Evolutionary conservation across 2,329 filamentous ascomycete species (phyloP).

Genomic region (Scolecobasidium constrictum): DNA sequence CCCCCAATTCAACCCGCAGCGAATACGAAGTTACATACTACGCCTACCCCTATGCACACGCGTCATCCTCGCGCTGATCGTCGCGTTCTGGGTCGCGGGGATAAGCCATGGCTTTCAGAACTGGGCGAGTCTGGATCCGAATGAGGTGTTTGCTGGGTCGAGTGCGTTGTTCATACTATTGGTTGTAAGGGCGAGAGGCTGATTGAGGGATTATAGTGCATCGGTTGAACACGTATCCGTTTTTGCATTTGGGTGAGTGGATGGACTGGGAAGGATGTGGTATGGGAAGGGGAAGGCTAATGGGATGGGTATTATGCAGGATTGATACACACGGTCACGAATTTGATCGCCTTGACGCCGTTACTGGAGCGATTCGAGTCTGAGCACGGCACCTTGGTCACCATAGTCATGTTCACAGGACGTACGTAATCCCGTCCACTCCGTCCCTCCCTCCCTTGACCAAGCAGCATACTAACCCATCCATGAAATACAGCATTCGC

Average conservation of each 20-base stretch:
- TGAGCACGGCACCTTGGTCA: constrained; percentile 82
- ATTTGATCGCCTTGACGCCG: constrained; percentile 71
- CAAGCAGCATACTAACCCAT: neutral
- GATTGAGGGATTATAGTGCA: constrained; percentile 51
- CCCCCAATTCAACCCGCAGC: constrained; percentile 56
- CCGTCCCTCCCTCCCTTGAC: neutral
- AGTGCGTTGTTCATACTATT: neutral
- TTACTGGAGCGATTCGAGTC: constrained; percentile 87
- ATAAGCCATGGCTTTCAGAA: constrained; percentile 53
- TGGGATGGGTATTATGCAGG: neutral
- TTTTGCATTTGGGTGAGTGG: constrained; percentile 59
- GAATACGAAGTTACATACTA: constrained; percentile 70
- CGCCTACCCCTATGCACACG: constrained; percentile 85
- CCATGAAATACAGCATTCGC: constrained; percentile 25
- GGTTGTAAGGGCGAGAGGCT: neutral
- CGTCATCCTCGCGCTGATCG: constrained; percentile 53
- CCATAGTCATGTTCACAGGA: constrained; percentile 79
- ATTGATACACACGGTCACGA: constrained; percentile 70
- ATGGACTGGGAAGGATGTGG: neutral
- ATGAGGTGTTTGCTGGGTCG: constrained; percentile 6
- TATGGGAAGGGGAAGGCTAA: neutral
- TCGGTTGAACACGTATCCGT: constrained; percentile 81
- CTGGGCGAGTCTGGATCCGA: constrained; percentile 72
- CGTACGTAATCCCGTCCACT: constrained; percentile 48
- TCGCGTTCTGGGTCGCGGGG: constrained; percentile 57